phyloP scores from a whole-genome alignment of 768 basidiomycete genomes.

The Leccinum barrowsii region DNA sequence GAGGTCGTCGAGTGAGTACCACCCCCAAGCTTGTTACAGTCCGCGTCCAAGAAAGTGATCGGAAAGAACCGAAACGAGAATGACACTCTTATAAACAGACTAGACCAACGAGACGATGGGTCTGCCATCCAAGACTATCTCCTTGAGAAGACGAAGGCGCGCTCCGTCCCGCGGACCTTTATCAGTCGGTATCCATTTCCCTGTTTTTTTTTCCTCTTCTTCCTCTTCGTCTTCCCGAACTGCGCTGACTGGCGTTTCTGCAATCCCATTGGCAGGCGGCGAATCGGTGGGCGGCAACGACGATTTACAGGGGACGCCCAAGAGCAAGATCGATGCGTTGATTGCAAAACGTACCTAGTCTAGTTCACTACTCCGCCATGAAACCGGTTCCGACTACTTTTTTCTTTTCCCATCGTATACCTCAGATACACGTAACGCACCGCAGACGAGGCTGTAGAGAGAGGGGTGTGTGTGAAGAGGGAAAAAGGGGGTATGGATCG shows the following conservation, averaged over 20 bases:
- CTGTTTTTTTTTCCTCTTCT: not conserved
- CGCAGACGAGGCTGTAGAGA: not conserved
- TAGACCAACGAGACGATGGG: slow-evolving; percentile 59
- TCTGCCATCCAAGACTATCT: slow-evolving; percentile 65
- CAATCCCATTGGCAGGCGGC: slow-evolving; percentile 12
- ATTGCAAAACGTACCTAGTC: slow-evolving; percentile 3
- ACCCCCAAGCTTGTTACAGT: not conserved
- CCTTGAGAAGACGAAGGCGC: slow-evolving; percentile 55
- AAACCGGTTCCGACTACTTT: too few relatives aligned
- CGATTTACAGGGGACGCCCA: slow-evolving; percentile 10
- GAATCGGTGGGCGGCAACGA: slow-evolving; percentile 19
- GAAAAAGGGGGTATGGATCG: not conserved
- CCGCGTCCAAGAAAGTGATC: not conserved
- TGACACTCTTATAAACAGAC: slow-evolving; percentile 27
- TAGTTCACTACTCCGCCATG: not conserved
- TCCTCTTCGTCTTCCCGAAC: not conserved
- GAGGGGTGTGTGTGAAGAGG: not conserved
- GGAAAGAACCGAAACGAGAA: not conserved
- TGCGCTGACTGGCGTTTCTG: not conserved
- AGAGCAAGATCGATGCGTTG: slow-evolving; percentile 4
- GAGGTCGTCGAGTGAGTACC: slow-evolving; percentile 46
- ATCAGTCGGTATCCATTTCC: slow-evolving; percentile 46
- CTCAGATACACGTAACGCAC: not conserved
- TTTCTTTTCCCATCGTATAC: not conserved
- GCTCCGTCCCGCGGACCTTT: slow-evolving; percentile 77